These are phyloP conservation scores for Metarhizium humberi DNA, from an alignment of 2,329 filamentous ascomycete species.

Conservation along the genomic window DNA sequence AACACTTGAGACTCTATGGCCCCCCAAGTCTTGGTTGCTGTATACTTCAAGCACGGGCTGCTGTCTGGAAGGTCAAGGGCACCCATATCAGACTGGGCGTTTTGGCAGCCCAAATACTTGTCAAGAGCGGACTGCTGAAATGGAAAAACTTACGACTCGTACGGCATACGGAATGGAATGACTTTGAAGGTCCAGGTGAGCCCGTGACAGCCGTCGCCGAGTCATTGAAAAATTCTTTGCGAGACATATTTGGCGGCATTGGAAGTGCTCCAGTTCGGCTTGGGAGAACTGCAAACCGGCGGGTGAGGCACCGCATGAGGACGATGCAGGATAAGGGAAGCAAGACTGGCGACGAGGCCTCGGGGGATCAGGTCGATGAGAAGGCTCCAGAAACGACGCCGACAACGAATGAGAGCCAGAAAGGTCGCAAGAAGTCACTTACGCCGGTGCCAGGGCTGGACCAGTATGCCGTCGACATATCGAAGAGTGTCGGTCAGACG, in stretches of 20 bases:
- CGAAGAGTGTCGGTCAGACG: slow-evolving; percentile 40
- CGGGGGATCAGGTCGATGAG: not conserved
- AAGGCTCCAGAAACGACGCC: slow-evolving; percentile 4
- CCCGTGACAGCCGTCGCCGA: slow-evolving; percentile 58
- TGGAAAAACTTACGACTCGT: slow-evolving; percentile 57
- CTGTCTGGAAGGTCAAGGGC: slow-evolving; percentile 56
- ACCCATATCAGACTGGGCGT: slow-evolving; percentile 52
- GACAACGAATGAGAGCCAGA: slow-evolving; percentile 2
- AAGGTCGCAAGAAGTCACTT: not conserved
- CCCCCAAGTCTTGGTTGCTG: slow-evolving; percentile 54
- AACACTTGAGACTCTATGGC: slow-evolving; percentile 42
- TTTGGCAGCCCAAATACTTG: slow-evolving; percentile 55
- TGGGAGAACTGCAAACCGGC: slow-evolving; percentile 46
- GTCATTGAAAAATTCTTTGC: slow-evolving; percentile 49
- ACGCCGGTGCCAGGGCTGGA: slow-evolving; percentile 5
- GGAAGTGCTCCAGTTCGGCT: slow-evolving; percentile 54
- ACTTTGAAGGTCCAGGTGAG: slow-evolving; percentile 67
- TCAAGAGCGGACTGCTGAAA: slow-evolving; percentile 48
- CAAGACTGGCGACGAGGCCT: slow-evolving; percentile 1
- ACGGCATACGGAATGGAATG: slow-evolving; percentile 64
- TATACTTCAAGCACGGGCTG: slow-evolving; percentile 51
- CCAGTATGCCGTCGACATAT: slow-evolving; percentile 40
- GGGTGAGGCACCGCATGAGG: slow-evolving; percentile 30
- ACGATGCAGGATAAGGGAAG: slow-evolving; percentile 39
- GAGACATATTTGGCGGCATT: slow-evolving; percentile 52